Percentiles rank a stretch among this genome's conserved stretches.
Evolutionary conservation across 2,329 filamentous ascomycete species (phyloP).

Genomic region (Alternaria hordeiaustralica): DNA sequence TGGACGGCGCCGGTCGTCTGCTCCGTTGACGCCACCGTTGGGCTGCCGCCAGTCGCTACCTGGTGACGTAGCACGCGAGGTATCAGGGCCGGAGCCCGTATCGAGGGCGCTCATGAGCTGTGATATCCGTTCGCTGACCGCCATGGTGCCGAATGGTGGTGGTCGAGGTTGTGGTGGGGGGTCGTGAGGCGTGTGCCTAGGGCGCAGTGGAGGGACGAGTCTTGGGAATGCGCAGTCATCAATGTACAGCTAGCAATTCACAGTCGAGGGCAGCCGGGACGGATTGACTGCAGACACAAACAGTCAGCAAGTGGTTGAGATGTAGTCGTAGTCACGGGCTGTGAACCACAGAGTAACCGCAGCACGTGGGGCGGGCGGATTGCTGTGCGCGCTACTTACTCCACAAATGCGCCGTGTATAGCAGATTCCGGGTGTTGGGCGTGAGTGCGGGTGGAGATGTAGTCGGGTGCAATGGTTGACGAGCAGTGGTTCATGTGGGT

Average conservation of each 20-base stretch:
- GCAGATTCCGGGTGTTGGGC: neutral
- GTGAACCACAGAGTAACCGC: constrained; percentile 10
- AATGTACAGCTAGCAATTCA: constrained; percentile 29
- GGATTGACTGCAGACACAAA: constrained; percentile 11
- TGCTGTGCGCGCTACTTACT: constrained; percentile 16
- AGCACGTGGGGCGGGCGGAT: constrained; percentile 5
- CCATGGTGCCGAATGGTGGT: constrained; percentile 38
- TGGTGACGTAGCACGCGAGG: constrained; percentile 86
- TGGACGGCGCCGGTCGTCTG: constrained; percentile 68
- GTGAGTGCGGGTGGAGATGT: constrained; percentile 9
- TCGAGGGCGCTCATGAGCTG: constrained; percentile 51
- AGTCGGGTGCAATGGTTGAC: constrained; percentile 14
- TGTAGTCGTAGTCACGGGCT: constrained; percentile 5
- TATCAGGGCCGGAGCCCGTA: constrained; percentile 64
- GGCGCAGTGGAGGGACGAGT: constrained; percentile 17
- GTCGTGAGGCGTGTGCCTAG: constrained; percentile 21
- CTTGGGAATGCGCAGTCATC: constrained; percentile 28
- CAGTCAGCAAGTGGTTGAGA: constrained; percentile 23
- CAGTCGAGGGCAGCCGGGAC: constrained; percentile 9
- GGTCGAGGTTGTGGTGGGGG: constrained; percentile 12
- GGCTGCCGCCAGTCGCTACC: constrained; percentile 66
- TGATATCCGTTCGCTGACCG: constrained; percentile 50
- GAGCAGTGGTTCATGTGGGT: constrained; percentile 32
- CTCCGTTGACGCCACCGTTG: constrained; percentile 56
- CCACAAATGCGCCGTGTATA: constrained; percentile 6